phyloP scores from a whole-genome alignment of 352 stramenopile species.

The Phytophthora macrochlamydospora region DNA sequence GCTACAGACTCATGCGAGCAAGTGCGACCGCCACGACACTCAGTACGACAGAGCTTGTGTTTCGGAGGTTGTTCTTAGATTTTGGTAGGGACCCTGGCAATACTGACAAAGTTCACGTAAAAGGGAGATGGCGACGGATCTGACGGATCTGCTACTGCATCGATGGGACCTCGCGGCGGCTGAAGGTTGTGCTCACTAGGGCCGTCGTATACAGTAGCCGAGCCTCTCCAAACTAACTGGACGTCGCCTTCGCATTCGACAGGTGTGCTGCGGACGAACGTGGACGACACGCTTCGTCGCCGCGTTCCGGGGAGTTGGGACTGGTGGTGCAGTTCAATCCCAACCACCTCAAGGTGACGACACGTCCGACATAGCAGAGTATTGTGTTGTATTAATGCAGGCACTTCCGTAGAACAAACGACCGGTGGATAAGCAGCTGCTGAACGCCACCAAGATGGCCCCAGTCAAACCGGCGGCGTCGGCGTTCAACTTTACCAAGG shows the following conservation, averaged over 20 bases:
- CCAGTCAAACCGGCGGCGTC: slow-evolving; percentile 2
- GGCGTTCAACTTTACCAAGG: slow-evolving; percentile 71
- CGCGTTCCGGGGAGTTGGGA: slow-evolving; percentile 38
- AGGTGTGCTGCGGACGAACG: slow-evolving; percentile 49
- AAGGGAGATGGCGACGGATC: not conserved
- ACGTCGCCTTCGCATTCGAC: not conserved
- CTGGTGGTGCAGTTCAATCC: slow-evolving; percentile 53
- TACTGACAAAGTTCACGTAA: too few species aligned
- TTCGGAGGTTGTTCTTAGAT: too few species aligned
- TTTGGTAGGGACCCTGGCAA: too few species aligned
- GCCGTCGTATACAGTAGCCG: not conserved
- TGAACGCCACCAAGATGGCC: not conserved
- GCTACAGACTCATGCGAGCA: too few species aligned
- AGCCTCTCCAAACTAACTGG: not conserved
- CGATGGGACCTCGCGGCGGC: slow-evolving; percentile 25
- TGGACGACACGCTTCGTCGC: slow-evolving; percentile 39
- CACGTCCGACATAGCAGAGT: not conserved
- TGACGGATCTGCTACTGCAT: slow-evolving; percentile 22
- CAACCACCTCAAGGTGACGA: slow-evolving; percentile 39
- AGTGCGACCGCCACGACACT: too few species aligned
- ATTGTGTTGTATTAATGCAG: not conserved
- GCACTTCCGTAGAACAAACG: slow-evolving; percentile 42
- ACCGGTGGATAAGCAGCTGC: slow-evolving; percentile 40
- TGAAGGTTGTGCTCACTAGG: slow-evolving; percentile 11
- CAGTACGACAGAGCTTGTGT: too few species aligned